Evolutionary conservation across 1,284 basidiomycete species (phyloP).

Genomic region (Ceratobasidium sp.): DNA sequence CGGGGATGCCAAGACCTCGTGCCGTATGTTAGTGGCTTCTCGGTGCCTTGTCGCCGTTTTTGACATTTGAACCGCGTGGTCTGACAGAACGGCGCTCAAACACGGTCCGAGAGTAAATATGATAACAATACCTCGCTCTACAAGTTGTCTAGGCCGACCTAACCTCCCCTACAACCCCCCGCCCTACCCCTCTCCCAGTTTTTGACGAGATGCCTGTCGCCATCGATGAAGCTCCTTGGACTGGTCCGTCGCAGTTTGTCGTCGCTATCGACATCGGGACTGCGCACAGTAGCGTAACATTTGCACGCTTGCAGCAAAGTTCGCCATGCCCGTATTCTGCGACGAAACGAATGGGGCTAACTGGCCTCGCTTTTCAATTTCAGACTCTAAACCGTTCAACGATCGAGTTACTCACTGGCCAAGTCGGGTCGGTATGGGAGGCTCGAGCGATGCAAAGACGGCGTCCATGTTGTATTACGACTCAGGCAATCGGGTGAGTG

Average conservation of each 20-base stretch:
- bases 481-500: not conserved
- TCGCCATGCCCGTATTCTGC: not conserved
- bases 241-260: not conserved
- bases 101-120: no score
- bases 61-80: no score
- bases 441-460: constrained; percentile 2
- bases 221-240: constrained; percentile 22
- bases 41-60: no score
- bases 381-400: constrained; percentile 4
- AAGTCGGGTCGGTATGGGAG: not conserved
- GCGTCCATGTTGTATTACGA: constrained; percentile 7
- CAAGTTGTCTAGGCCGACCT: no score
- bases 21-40: no score
- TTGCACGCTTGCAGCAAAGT: constrained; percentile 16
- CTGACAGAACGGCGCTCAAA: no score
- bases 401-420: constrained; percentile 24
- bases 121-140: no score
- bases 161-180: not conserved
- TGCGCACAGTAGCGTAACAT: constrained; percentile 30
- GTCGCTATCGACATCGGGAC: constrained; percentile 26
- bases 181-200: not conserved
- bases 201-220: not conserved
- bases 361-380: not conserved
- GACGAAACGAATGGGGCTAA: no score
- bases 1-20: no score